Conservation (phyloP, 768 basidiomycete species). For the Pulveroboletus sp. region DNA sequence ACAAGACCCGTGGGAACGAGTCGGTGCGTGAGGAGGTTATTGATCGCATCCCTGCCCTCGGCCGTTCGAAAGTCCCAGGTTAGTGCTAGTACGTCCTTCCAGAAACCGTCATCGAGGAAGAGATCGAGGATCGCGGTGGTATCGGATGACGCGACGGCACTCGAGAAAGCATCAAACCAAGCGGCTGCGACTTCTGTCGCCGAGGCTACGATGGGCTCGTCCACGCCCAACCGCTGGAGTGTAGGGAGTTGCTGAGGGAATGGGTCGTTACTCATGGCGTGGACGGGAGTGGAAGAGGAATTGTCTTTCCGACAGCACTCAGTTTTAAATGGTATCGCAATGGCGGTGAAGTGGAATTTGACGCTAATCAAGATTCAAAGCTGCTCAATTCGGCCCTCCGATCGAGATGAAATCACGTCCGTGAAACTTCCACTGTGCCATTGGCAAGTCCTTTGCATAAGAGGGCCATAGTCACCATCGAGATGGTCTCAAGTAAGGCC, state of each 20-base stretch:
- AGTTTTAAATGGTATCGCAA: too few relatives aligned
- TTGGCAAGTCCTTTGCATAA: too few relatives aligned
- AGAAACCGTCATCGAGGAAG: constrained; percentile 35
- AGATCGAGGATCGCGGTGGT: constrained; percentile 21
- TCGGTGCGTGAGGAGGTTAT: constrained; percentile 38
- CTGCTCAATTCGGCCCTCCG: too few relatives aligned
- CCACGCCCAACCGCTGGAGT: constrained; percentile 25
- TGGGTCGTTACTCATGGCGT: constrained; percentile 16
- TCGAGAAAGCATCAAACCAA: constrained; percentile 26
- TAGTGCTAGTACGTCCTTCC: constrained; percentile 52
- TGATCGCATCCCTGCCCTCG: constrained; percentile 37
- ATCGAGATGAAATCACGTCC: too few relatives aligned
- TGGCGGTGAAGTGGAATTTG: too few relatives aligned
- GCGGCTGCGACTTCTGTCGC: constrained; percentile 18
- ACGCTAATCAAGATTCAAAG: too few relatives aligned
- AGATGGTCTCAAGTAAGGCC: too few relatives aligned
- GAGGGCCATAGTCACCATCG: too few relatives aligned
- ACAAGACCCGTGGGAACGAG: constrained; percentile 26
- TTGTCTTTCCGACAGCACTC: too few relatives aligned
- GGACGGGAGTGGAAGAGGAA: neutral
- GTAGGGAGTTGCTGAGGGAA: constrained; percentile 29
- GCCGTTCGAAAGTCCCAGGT: constrained; percentile 59
- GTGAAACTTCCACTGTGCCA: too few relatives aligned
- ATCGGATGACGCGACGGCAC: constrained; percentile 18
- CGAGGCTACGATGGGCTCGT: constrained; percentile 19